Conservation (phyloP, 2,329 filamentous ascomycete genomes). For the Clonostachys chloroleuca region DNA sequence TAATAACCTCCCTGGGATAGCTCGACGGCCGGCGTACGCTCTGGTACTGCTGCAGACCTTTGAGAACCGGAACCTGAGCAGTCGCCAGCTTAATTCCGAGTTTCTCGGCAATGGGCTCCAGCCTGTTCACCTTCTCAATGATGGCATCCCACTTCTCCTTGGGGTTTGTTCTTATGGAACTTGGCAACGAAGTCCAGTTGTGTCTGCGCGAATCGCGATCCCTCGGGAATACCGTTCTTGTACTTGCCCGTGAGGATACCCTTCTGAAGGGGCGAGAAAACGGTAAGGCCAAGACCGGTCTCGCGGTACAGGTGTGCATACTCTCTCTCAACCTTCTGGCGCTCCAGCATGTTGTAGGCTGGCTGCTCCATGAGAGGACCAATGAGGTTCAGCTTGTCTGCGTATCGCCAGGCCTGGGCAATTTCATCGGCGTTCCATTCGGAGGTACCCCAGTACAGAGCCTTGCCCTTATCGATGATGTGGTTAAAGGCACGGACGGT, state of each 20-base stretch:
- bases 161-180: conserved; percentile 38
- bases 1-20: no score
- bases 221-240: conserved; percentile 55
- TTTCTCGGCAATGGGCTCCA: conserved; percentile 59
- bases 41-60: no score
- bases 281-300: conserved; percentile 56
- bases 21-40: no score
- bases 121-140: conserved; percentile 54
- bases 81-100: conserved; percentile 49
- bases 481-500: conserved; percentile 68
- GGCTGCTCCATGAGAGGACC: conserved; percentile 65
- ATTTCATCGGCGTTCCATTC: conserved; percentile 66
- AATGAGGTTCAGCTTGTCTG: conserved; percentile 56
- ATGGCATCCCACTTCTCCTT: conserved; percentile 49
- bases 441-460: conserved; percentile 68
- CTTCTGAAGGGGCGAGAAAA: conserved; percentile 52
- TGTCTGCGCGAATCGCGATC: conserved; percentile 52
- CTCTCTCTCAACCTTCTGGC: conserved; percentile 60
- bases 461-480: conserved; percentile 62
- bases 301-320: conserved; percentile 57
- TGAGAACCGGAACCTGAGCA: no score
- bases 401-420: conserved; percentile 54
- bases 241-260: conserved; percentile 66
- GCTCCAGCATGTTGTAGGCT: conserved; percentile 59
- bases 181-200: conserved; percentile 51